A percentile compares a stretch with the other conserved stretches of the same genome.
These are phyloP conservation scores for Blastobotrys proliferans DNA, from an alignment of 1,139 yeast genomes.

Conservation along the genomic window DNA sequence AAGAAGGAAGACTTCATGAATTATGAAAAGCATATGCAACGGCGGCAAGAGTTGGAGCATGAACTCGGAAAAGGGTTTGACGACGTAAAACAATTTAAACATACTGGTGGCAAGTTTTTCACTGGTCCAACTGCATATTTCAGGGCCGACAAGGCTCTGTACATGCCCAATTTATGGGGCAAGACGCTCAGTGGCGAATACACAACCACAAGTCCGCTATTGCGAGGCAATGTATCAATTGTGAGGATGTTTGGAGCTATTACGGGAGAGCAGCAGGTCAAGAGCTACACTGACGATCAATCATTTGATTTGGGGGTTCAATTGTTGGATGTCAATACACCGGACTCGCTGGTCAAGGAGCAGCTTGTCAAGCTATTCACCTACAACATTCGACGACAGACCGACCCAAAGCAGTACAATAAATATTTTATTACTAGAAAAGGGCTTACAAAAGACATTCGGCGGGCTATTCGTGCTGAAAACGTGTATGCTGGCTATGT, in stretches of 20 bases:
- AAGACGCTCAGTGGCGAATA: conserved; percentile 47
- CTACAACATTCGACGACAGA: conserved; percentile 43
- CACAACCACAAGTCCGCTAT: conserved; percentile 41
- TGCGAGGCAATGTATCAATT: conserved; percentile 56
- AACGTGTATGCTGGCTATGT: conserved; percentile 83
- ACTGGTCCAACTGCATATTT: conserved; percentile 75
- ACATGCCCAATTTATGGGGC: conserved; percentile 80
- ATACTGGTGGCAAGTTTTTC: conserved; percentile 82
- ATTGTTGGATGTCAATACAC: conserved; percentile 68
- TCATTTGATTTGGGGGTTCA: conserved; percentile 42
- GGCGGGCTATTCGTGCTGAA: conserved; percentile 60
- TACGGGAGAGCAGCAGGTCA: conserved; percentile 60
- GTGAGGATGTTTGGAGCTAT: conserved; percentile 64
- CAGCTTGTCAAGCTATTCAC: conserved; percentile 49
- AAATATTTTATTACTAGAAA: conserved; percentile 63
- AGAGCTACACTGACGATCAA: conserved; percentile 46
- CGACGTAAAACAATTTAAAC: conserved; percentile 73
- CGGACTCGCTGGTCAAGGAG: conserved; percentile 68
- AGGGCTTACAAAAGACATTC: conserved; percentile 54
- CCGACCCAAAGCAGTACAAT: conserved; percentile 45
- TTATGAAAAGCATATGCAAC: conserved; percentile 38
- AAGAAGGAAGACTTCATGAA: conserved; percentile 44
- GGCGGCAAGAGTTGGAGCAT: conserved; percentile 44
- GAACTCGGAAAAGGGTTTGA: conserved; percentile 85
- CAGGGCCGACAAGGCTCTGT: conserved; percentile 67